Percentiles rank a stretch among this genome's conserved stretches.
These are phyloP conservation scores for Ganoderma boninense DNA, from an alignment of 1,284 basidiomycete genomes.

Conservation along the genomic window DNA sequence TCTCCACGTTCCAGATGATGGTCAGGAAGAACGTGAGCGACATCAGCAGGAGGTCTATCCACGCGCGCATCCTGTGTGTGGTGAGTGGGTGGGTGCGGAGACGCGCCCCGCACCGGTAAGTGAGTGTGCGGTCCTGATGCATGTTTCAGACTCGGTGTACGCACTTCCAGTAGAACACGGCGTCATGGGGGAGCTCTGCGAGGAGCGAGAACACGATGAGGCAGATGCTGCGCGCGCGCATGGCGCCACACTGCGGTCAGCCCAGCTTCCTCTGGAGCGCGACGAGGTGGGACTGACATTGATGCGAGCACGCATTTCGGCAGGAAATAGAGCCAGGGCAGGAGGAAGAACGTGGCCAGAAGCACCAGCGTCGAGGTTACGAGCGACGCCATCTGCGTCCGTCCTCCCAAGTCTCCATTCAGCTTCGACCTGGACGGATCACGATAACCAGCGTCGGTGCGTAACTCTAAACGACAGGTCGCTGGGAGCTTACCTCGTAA, in stretches of 20 bases:
- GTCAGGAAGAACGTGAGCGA: conserved; percentile 84
- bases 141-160: conserved; percentile 38
- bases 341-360: conserved; percentile 86
- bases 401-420: conserved; percentile 86
- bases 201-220: conserved; percentile 88
- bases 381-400: conserved; percentile 89
- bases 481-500: conserved; percentile 66
- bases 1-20: conserved; percentile 78
- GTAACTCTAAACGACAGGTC: neutral
- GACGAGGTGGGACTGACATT: conserved; percentile 56
- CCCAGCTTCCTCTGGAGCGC: neutral
- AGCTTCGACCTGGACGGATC: conserved; percentile 69
- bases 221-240: conserved; percentile 61
- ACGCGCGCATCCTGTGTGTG: conserved; percentile 77
- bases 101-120: neutral
- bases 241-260: conserved; percentile 7
- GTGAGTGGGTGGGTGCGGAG: neutral
- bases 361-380: conserved; percentile 81
- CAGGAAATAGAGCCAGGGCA: conserved; percentile 80
- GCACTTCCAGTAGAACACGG: conserved; percentile 83
- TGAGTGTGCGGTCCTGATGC: neutral
- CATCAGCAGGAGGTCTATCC: conserved; percentile 89
- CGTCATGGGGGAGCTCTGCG: conserved; percentile 88
- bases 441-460: conserved; percentile 6
- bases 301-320: conserved; percentile 86